phyloP scores from a whole-genome alignment of 1,139 yeast species.

The Hansenula lynferdii region DNA sequence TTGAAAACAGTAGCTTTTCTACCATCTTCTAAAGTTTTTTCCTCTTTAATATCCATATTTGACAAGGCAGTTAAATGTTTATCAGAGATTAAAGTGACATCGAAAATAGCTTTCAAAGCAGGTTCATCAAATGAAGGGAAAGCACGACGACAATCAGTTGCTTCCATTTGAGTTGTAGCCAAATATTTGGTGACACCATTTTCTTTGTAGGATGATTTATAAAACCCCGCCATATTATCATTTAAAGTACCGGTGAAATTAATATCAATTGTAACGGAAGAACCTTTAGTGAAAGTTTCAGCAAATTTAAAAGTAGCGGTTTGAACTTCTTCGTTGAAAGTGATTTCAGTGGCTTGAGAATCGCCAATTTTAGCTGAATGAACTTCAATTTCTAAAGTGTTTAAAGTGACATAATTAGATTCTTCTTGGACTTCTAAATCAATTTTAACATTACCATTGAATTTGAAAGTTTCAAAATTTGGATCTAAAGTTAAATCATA shows the following conservation, averaged over 20 bases:
- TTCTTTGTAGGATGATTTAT: conserved; percentile 63
- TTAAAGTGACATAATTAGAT: conserved; percentile 44
- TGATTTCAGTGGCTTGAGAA: conserved; percentile 27
- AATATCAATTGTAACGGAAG: conserved; percentile 41
- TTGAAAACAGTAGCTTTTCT: conserved; percentile 45
- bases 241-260: conserved; percentile 68
- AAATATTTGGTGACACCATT: conserved; percentile 57
- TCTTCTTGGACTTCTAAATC: conserved; percentile 57
- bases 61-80: conserved; percentile 62
- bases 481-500: conserved; percentile 74
- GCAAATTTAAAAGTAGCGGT: conserved; percentile 58
- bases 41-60: conserved; percentile 68
- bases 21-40: conserved; percentile 41
- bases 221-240: conserved; percentile 85
- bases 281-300: conserved; percentile 41
- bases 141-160: conserved; percentile 87
- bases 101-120: conserved; percentile 72
- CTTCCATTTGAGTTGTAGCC: conserved; percentile 86
- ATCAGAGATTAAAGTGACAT: conserved; percentile 57
- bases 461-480: conserved; percentile 63
- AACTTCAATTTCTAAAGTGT: conserved; percentile 61
- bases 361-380: conserved; percentile 43
- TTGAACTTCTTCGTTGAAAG: conserved; percentile 52
- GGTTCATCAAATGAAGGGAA: conserved; percentile 94
- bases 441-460: conserved; percentile 60